Evolutionary conservation across 176 grass and related monocot species (phyloP), one percentile per base, ranked within the genome.

Genomic region (Avena eriantha): DNA sequence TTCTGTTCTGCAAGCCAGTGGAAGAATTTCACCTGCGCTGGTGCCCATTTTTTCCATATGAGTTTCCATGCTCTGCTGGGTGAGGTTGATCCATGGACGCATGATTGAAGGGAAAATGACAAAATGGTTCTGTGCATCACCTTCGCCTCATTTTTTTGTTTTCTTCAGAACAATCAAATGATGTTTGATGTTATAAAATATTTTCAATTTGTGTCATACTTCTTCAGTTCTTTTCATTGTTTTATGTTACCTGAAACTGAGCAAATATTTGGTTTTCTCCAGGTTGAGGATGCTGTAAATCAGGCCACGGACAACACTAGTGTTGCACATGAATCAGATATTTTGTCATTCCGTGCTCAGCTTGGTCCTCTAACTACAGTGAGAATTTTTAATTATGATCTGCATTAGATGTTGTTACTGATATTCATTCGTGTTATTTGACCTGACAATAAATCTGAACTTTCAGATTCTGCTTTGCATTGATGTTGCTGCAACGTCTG

Each of bases 391-490:
- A 3, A 13, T 49, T 58, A 57, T 80, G 78, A 43, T 89, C 77
- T 90, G 9, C 80, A 74, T 75, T 18, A 24, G 73, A 23, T 80
- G 29, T 64, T 86, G 21, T 87, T 46, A 12, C 8, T 68, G 15
- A 80, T 87, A 73, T 63, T 45, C 22, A 70, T 71, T 24, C 47
- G 63, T 84, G 13, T 59, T 83, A 85, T 81, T 70, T 81, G 60
- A 56, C 43, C 76, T 87, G 81, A 87, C 80, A 59, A 80, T 50
- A 88, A 77, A 67, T 83, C 53, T 87, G 50, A 71, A 85, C 67
- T 89, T 76, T 83, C 91, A 96, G 94, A 92, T 93, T 90, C 90
- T 98, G 60, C 93, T 98, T 82, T 98, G 87, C 65, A 90, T 95
- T 88, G 93, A 95, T 94, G 93, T 91, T 61, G 93, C 92, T 77